Base-by-base conservation (phyloP, 2,329 filamentous ascomycete species). In the Colletotrichum salicis region DNA sequence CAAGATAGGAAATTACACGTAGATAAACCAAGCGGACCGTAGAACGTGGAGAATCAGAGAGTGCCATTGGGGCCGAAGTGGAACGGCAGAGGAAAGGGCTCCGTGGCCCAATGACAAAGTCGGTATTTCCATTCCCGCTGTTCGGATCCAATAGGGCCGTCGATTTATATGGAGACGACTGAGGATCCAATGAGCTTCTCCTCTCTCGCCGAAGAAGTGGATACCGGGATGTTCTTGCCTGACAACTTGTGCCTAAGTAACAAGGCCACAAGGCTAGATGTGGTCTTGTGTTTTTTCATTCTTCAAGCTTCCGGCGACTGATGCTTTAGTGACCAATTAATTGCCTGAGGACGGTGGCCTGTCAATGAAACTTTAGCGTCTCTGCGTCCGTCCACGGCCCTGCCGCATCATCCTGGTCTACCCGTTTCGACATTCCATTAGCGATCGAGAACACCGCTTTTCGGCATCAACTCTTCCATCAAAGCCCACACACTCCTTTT, bases 391-490 rank as follows among this genome's bases (percentile, higher is more conserved):
- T 48, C 41, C 41, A 48, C 41, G 41, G 41, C 41, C 8, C 41
- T 48, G 41, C 41, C 19, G 41, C 63, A 59, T 13, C 33, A 55
- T 64, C 59, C 59, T 60, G 57, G 31, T 52, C 60, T 58, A n/a
- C 19, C 45, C 65, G 69, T 64, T 45, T 69, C 69, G 69, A 71
- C 59, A 71, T 71, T 71, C 69, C 69, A 59, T 71, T 69, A 71
- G 69, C 69, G 65, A 60, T 69, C 41, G 57, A 48, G 48, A 66
- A 41, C 13, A 33, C 37, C 41, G 54, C 10, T 29, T 15, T 24
- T 58, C 67, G 56, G 56, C 68, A 52, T 56, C 57, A 41, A 24
- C 37, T 62, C 33, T 19, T 51, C 33, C 19, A 7, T 5, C 13
- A 10, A 5, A 48, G n/a, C 5, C 24, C 11, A 29, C 54, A 51